Conservation (phyloP, 2,329 filamentous ascomycete genomes). For the Botrytis sinoallii region DNA sequence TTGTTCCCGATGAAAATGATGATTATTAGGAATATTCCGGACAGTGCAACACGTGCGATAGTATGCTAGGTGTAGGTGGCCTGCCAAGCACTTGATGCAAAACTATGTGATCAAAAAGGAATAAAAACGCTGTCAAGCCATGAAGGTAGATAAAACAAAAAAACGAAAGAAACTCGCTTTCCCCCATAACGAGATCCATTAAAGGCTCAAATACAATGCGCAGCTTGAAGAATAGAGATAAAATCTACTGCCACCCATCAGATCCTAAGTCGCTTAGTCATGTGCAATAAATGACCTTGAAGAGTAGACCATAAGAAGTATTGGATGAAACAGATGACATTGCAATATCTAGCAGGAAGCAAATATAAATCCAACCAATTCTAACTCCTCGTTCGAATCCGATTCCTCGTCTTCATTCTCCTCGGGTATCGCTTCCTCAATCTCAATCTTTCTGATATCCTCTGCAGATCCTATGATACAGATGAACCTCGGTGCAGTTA, state of each 20-base stretch:
- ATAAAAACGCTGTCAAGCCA: not conserved
- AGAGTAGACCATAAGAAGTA: not conserved
- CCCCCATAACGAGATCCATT: not conserved
- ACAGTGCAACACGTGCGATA: not conserved
- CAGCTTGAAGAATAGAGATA: not conserved
- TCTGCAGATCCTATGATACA: conserved; percentile 28
- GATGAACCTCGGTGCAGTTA: conserved; percentile 30
- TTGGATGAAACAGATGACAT: conserved; percentile 2
- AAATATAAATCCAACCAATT: conserved; percentile 6
- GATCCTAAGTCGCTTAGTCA: not conserved
- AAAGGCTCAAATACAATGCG: not conserved
- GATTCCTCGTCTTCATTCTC: conserved; percentile 30
- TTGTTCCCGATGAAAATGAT: not conserved
- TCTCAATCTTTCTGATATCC: conserved; percentile 34
- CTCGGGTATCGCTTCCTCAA: conserved; percentile 35
- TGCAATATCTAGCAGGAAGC: conserved; percentile 6
- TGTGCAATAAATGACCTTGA: not conserved
- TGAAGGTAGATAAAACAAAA: not conserved
- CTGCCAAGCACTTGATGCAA: not conserved
- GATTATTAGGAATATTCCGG: not conserved
- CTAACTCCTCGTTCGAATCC: conserved; percentile 24
- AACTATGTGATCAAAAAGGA: not conserved
- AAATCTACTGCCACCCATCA: not conserved
- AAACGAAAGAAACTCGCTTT: not conserved
- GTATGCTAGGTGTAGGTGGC: not conserved